Evolutionary conservation across 108 stramenopile genomes (phyloP).

Genomic region (Fragilaria radians): DNA sequence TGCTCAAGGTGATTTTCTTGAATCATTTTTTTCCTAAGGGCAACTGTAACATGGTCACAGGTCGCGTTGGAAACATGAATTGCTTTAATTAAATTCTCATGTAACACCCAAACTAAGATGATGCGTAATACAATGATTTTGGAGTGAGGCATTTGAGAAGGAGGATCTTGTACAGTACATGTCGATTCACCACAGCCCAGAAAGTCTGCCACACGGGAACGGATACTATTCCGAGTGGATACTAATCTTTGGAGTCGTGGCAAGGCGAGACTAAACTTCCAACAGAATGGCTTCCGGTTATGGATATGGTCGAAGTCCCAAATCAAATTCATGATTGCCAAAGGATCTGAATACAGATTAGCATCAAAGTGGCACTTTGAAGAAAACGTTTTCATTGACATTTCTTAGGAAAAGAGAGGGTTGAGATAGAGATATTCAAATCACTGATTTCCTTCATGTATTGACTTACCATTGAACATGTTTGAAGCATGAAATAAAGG

Average conservation of each 20-base stretch:
- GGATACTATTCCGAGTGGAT: constrained; percentile 42
- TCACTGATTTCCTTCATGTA: not conserved
- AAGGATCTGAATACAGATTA: constrained; percentile 74
- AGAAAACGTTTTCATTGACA: constrained; percentile 38
- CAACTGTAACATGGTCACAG: constrained; percentile 21
- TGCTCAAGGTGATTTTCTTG: constrained; percentile 34
- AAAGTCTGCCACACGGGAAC: constrained; percentile 51
- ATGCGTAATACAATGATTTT: constrained; percentile 58
- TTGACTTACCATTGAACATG: constrained; percentile 36
- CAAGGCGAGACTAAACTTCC: constrained; percentile 29
- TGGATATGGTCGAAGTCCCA: constrained; percentile 36
- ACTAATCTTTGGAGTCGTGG: constrained; percentile 39
- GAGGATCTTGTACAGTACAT: constrained; percentile 42
- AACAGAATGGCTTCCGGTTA: constrained; percentile 31
- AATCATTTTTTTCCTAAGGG: constrained; percentile 22
- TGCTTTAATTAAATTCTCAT: constrained; percentile 56
- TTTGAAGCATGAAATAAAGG: constrained; percentile 50
- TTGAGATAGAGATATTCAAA: not conserved
- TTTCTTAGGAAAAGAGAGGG: constrained; percentile 11
- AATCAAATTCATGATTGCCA: constrained; percentile 62
- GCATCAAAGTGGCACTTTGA: constrained; percentile 61
- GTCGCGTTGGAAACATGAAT: constrained; percentile 3
- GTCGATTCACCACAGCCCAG: constrained; percentile 24
- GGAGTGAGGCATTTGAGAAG: constrained; percentile 37
- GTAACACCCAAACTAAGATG: constrained; percentile 70